A percentile compares a stretch with the other conserved stretches of the same genome.
phyloP scores from a whole-genome alignment of 2,329 filamentous ascomycete species.

The Fusarium domesticum region DNA sequence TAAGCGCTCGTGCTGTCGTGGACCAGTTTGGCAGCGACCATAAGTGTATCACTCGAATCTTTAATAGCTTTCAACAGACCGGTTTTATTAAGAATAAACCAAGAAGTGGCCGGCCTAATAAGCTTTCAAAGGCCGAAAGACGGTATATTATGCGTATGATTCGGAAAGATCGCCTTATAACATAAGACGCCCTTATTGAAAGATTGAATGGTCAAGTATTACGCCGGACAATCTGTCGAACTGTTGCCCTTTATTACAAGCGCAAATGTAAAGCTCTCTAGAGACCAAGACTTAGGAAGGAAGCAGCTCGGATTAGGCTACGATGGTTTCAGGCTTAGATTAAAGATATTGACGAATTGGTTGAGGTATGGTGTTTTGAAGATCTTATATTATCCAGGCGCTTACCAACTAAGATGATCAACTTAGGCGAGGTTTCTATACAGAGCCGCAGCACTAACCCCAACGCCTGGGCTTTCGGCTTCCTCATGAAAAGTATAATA shows the following conservation, averaged over 20 bases:
- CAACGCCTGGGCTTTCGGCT: slow-evolving; percentile 1
- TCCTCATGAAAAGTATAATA: slow-evolving; percentile 1
- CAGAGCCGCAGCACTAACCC: background rate
- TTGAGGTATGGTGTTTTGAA: background rate
- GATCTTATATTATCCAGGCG: background rate
- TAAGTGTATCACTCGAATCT: background rate
- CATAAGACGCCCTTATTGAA: background rate
- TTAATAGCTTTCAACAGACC: background rate
- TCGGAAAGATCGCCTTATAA: background rate
- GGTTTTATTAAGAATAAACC: background rate
- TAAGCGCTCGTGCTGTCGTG: background rate
- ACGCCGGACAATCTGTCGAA: background rate
- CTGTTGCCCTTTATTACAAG: background rate
- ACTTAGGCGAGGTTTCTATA: background rate
- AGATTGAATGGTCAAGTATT: background rate
- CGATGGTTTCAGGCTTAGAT: background rate
- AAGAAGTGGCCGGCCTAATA: background rate
- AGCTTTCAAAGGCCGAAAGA: background rate
- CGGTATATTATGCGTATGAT: slow-evolving; percentile 1
- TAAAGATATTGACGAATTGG: background rate
- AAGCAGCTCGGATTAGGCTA: background rate
- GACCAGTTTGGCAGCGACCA: background rate
- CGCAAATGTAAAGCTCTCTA: slow-evolving; percentile 1
- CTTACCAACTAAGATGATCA: background rate
- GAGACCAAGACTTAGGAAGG: background rate